Conservation (phyloP, 306 rosid genomes). For the Alnus rubra region DNA sequence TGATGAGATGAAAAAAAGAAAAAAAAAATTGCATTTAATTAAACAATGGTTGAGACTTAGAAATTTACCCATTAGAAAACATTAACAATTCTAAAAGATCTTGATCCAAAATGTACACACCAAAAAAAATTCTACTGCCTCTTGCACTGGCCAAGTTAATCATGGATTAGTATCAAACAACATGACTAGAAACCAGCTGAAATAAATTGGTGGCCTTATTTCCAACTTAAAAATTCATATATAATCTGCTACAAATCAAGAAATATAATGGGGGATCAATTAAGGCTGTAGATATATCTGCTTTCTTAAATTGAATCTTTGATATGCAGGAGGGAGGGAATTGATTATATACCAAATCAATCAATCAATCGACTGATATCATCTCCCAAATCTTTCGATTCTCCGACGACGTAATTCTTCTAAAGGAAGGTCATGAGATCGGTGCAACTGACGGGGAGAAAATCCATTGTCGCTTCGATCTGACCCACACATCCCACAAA, state of each 20-base stretch:
- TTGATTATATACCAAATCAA: background rate
- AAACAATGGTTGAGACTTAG: no score
- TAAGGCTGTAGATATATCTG: background rate
- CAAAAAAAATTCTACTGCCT: background rate
- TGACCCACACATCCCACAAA: constrained; percentile 81
- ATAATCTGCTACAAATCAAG: no score
- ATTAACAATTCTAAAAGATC: no score
- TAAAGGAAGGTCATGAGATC: constrained; percentile 34
- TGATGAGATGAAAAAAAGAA: no score
- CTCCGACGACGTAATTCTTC: constrained; percentile 71
- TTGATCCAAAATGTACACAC: background rate
- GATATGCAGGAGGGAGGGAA: background rate
- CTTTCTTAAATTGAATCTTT: background rate
- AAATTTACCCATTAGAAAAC: no score
- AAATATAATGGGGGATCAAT: no score
- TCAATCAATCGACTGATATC: background rate
- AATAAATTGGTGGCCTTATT: background rate
- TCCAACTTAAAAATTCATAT: background rate
- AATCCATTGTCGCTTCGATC: constrained; percentile 33
- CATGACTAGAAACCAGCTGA: background rate
- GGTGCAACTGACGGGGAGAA: constrained; percentile 17
- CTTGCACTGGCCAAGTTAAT: background rate
- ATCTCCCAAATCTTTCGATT: constrained; percentile 63
- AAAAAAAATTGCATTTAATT: no score
- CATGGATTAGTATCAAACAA: background rate